These are phyloP conservation scores for Pleurotus salmoneostramineus DNA, from an alignment of 768 basidiomycete species.

Conservation along the genomic window DNA sequence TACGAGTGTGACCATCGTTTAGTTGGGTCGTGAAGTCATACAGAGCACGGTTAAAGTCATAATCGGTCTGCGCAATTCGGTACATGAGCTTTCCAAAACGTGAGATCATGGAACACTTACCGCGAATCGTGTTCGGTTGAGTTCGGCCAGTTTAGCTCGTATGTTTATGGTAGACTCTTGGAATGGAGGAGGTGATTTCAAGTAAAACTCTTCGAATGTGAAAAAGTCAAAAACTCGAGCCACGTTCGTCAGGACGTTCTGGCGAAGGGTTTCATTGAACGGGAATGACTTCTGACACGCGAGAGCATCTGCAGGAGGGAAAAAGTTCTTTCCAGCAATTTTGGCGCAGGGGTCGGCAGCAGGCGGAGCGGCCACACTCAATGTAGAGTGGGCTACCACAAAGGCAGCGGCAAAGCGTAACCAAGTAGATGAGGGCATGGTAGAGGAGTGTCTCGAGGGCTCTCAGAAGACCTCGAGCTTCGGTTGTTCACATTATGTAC, in stretches of 20 bases:
- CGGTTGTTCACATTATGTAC: background rate
- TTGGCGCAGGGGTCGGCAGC: conserved; percentile 32
- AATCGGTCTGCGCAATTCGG: conserved; percentile 45
- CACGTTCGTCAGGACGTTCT: conserved; percentile 46
- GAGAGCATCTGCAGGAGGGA: conserved; percentile 48
- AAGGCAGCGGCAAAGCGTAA: background rate
- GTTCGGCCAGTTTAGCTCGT: conserved; percentile 39
- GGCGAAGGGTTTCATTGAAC: conserved; percentile 52
- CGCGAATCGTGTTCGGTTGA: conserved; percentile 43
- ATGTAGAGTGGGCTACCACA: background rate
- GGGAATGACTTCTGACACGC: conserved; percentile 57
- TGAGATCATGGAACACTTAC: conserved; percentile 22
- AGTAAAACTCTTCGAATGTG: conserved; percentile 50
- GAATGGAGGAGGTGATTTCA: conserved; percentile 48
- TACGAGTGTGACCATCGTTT: conserved; percentile 67
- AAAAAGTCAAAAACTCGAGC: conserved; percentile 49
- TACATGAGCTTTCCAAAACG: background rate
- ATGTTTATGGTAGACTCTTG: conserved; percentile 55
- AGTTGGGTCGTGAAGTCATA: conserved; percentile 51
- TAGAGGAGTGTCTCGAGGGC: background rate
- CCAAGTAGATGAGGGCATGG: conserved; percentile 7
- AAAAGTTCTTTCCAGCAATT: conserved; percentile 39
- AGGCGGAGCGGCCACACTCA: conserved; percentile 17
- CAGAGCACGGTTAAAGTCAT: conserved; percentile 57
- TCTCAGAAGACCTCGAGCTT: too few relatives aligned